These are phyloP conservation scores for Silene coronaria DNA, from an alignment of 179 eudicot genomes.

Conservation along the genomic window DNA sequence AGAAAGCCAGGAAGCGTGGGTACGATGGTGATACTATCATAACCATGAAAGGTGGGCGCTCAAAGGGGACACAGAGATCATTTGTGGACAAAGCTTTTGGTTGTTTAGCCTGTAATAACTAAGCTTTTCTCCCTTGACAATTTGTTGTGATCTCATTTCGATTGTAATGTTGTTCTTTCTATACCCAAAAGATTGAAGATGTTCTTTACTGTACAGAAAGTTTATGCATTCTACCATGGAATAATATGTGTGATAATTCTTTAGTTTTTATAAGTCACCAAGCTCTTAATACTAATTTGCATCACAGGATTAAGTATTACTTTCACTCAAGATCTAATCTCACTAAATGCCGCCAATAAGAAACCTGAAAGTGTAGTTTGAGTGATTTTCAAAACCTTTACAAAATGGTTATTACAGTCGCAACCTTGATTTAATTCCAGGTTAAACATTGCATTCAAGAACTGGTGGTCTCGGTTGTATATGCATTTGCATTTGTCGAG, in stretches of 20 bases:
- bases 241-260: not conserved
- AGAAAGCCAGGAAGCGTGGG: conserved; percentile 42
- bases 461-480: too few relatives aligned
- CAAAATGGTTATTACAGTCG: too few relatives aligned
- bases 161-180: not conserved
- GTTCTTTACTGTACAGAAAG: not conserved
- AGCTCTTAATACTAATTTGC: too few relatives aligned
- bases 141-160: not conserved
- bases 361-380: too few relatives aligned
- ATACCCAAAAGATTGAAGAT: conserved; percentile 3
- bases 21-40: conserved; percentile 48
- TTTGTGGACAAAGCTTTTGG: conserved; percentile 34
- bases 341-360: too few relatives aligned
- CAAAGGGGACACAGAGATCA: conserved; percentile 16
- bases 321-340: too few relatives aligned
- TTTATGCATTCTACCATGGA: not conserved
- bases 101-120: conserved; percentile 39
- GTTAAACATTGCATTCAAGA: too few relatives aligned
- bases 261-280: not conserved
- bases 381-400: too few relatives aligned
- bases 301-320: too few relatives aligned
- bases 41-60: conserved; percentile 11
- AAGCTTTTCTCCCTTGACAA: not conserved
- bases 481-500: too few relatives aligned
- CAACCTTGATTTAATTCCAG: too few relatives aligned